Base-by-base conservation (phyloP, 768 basidiomycete species). In the Macrolepiota fuliginosa region DNA sequence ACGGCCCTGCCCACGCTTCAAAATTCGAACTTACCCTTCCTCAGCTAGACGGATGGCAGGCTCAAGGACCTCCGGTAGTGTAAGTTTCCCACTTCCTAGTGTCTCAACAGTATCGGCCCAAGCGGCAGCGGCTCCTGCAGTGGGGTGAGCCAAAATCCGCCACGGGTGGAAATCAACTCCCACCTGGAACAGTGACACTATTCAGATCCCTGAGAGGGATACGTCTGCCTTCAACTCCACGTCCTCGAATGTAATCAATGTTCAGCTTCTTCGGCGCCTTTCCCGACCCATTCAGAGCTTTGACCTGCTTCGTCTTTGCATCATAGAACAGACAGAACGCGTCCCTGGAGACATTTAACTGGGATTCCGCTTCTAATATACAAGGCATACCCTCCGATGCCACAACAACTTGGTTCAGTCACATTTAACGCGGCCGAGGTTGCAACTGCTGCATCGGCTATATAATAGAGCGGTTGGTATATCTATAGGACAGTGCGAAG, bases 321-420 rank as follows among this genome's bases (percentile, higher is more conserved):
- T 97, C 87, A 68, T 88, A 98, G 77, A 92, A 98, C 19, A 99
- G 80, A 71, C 95, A 96, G 71, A 96, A 96, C 7, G 92, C 92
- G 69, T 94, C 92, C 42, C 92, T 92, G 64, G 35, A 50, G 22
- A 66, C 3, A 25, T 15, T 42, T 29, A 55, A 51, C 55, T 17
- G 64, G 56, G 58, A 11, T 53, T 54, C 39, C 35, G 56, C 39
- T 11, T 24, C 54, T 58, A 6, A 56, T 11, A 4, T 27, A 42
- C 13, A 24, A 54, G 19, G 72, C 80, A 63, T 67, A 90, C 92
- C 92, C 92, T 69, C 94, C 95, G 61, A 97, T 92, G n/a, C 96
- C 96, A 71, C 93, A 94, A 64, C 77, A 90, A 67, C 85, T 90
- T 27, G 88, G 93, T 67, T 96, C 93, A 0, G 92, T 94, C 37